Evolutionary conservation across 306 rosid species (phyloP), one percentile per base, ranked within the genome.

Genomic region (Amphicarpaea edgeworthii): DNA sequence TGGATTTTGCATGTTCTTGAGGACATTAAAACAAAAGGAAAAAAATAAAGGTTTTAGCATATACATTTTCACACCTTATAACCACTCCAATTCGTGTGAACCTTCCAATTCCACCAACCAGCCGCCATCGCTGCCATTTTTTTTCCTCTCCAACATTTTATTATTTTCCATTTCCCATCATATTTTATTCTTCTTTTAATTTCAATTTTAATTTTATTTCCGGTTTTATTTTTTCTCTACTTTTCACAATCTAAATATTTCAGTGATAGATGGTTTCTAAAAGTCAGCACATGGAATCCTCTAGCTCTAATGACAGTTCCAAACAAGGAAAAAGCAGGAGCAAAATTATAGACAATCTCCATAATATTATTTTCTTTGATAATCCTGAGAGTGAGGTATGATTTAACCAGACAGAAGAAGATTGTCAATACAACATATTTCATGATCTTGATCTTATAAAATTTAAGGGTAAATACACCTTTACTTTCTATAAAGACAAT

Each of bases 371-470:
- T 59, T 28, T 59, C 38, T 57, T 7, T 15, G 21, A 59, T 59
- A 28, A 7, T 53, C 42, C 15, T 59, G 12, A 30, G 42, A 58
- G 64, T 58, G 64, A 26, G n/a, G 11, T 59, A 59, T 30, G 42
- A 28, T 59, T 12, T 59, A 59, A 30, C 42, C 66, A 19, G 15
- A 59, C 12, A 59, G 66, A 59, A 59, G 66, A 59, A 59, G 66
- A 15, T 30, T 14, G 66, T 28, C 65, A 26, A 46, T 26, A 70
- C 19, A 70, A 58, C 17, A 57, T 66, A 70, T 69, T 46, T 45
- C 41, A 37, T 16, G 7, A 60, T 49, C 65, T 20, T 34, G 17
- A 34, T 51, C 76, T n/a, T 21, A 60, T 49, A 60, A 59, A 47
- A 46, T 49, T 68, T 19, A n/a, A 34, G 14, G 12, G 12, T 17